A percentile compares a stretch with the other conserved stretches of the same genome.
Evolutionary conservation across 2,329 filamentous ascomycete species (phyloP).

Genomic region (Aureobasidium subglaciale): DNA sequence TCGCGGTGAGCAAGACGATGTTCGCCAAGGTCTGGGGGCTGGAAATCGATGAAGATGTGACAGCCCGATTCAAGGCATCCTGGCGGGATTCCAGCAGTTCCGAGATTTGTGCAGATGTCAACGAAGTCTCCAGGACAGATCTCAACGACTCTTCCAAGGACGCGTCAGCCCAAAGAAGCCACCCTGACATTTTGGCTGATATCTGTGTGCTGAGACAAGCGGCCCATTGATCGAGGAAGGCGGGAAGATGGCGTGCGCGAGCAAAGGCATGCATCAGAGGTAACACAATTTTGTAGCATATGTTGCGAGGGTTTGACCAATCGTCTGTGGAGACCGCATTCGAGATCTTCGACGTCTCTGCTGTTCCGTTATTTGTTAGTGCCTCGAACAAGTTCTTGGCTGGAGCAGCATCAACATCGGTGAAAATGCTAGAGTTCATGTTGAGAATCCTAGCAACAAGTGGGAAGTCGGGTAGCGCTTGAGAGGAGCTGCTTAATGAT

Average conservation of each 20-base stretch:
- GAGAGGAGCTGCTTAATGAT: not conserved
- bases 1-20: slow-evolving; percentile 4
- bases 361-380: not conserved
- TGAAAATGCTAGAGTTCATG: slow-evolving; percentile 42
- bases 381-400: slow-evolving; percentile 16
- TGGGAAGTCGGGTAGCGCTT: slow-evolving; percentile 30
- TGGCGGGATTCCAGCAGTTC: slow-evolving; percentile 16
- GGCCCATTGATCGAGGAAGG: slow-evolving; percentile 26
- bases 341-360: not conserved
- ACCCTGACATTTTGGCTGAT: not conserved
- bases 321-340: not conserved
- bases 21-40: slow-evolving; percentile 1
- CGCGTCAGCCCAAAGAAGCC: slow-evolving; percentile 21
- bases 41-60: not conserved
- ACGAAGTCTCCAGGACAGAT: slow-evolving; percentile 19
- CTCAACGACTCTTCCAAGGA: slow-evolving; percentile 19
- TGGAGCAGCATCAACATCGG: slow-evolving; percentile 19
- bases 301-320: not conserved
- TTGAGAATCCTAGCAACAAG: slow-evolving; percentile 38
- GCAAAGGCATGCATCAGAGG: slow-evolving; percentile 28
- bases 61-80: not conserved
- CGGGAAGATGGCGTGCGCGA: slow-evolving; percentile 21
- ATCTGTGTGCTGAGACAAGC: slow-evolving; percentile 19
- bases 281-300: slow-evolving; percentile 19
- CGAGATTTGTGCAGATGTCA: slow-evolving; percentile 18